Conservation (phyloP, 2,329 filamentous ascomycete genomes). For the Colletotrichum sp. region DNA sequence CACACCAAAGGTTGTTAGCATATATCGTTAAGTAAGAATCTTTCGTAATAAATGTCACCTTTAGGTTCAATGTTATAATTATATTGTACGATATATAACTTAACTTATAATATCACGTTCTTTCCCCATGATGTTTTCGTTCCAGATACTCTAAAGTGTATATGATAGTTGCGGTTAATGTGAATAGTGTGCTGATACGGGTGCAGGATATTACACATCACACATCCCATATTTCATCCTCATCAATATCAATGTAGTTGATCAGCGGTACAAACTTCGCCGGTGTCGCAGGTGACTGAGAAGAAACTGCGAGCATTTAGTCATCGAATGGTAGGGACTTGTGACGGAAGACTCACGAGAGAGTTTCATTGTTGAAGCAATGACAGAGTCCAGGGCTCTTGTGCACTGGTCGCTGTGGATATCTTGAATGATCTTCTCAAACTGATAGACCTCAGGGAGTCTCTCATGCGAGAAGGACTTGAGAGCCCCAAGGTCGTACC, state of each 20-base stretch:
- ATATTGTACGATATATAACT: accelerated
- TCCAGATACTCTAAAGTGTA: accelerated
- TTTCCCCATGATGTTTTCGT: not conserved
- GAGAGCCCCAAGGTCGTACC: not conserved
- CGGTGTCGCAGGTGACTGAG: not conserved
- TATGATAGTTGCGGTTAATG: not conserved
- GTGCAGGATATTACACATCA: not conserved
- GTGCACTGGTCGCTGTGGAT: not conserved
- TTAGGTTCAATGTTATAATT: accelerated
- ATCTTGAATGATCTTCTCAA: not conserved
- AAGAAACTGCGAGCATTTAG: not conserved
- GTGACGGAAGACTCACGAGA: not conserved
- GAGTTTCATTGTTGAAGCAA: not conserved
- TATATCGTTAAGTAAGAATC: accelerated
- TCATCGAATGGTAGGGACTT: accelerated
- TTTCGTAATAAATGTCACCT: not conserved
- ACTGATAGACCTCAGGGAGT: not conserved
- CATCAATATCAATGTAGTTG: not conserved
- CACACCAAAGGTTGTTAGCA: not conserved
- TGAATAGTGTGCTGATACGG: accelerated
- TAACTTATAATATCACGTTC: accelerated
- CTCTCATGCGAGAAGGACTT: not conserved
- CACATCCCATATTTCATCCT: not conserved
- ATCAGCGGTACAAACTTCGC: not conserved
- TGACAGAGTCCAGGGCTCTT: not conserved